These are phyloP conservation scores for Acorus gramineus DNA, from an alignment of 106 monocot genomes.

Conservation along the genomic window DNA sequence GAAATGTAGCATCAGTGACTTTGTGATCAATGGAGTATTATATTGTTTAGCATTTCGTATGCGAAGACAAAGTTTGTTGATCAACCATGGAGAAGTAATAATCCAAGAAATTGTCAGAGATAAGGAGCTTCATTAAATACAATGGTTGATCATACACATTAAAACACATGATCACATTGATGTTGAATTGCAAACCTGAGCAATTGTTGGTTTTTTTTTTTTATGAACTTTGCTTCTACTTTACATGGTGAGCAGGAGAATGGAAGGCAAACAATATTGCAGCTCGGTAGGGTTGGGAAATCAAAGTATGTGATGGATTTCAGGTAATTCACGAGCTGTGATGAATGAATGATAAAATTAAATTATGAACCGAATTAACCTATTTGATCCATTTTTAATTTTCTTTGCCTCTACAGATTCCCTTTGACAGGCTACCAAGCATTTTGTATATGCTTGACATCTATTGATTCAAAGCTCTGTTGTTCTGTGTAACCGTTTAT, in stretches of 20 bases:
- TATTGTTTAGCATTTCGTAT: too few species aligned
- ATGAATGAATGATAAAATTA: not conserved
- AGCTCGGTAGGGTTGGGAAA: constrained; percentile 70
- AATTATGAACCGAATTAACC: not conserved
- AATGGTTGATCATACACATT: too few species aligned
- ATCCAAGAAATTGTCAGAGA: too few species aligned
- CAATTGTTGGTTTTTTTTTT: not conserved
- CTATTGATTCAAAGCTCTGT: constrained; percentile 88
- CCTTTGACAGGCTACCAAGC: constrained; percentile 93
- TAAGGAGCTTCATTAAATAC: too few species aligned
- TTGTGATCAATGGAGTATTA: too few species aligned
- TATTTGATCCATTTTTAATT: not conserved
- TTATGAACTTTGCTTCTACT: not conserved
- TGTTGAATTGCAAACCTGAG: too few species aligned
- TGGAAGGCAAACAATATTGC: constrained; percentile 60
- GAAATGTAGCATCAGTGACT: too few species aligned
- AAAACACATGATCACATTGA: too few species aligned
- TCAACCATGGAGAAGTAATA: too few species aligned
- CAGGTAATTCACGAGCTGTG: constrained; percentile 28
- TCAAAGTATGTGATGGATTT: constrained; percentile 78
- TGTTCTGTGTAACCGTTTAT: constrained; percentile 41
- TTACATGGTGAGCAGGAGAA: constrained; percentile 36
- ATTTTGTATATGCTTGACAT: constrained; percentile 90
- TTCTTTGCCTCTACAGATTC: constrained; percentile 36
- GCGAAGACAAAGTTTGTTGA: too few species aligned